Evolutionary conservation across 1,284 basidiomycete species (phyloP), one percentile per base, ranked within the genome.

Genomic region (Jaminaea rosea): DNA sequence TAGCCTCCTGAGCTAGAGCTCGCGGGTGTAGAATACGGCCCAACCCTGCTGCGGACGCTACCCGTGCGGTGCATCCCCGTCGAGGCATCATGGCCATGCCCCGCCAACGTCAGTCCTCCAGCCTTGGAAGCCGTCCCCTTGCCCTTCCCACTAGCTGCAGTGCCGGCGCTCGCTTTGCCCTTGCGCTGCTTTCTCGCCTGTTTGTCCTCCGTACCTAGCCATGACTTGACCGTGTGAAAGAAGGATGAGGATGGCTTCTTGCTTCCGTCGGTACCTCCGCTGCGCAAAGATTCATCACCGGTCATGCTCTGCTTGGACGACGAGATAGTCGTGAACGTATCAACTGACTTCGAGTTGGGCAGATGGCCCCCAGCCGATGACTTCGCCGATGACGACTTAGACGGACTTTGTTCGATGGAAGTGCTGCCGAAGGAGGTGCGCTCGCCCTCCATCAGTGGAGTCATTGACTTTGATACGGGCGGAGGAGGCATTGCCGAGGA

Each of bases 151-250:
- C 29, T 15, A 31, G 15, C 44, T 9, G 52, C 48, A 4, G 15
- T 15, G 29, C 29, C 29, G 9, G 15, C 29, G 69, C 84, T 60
- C 86, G 82, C 51, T 82, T 81, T 75, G 93, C 87, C 82, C 52
- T 83, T 82, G 74, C 92, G 87, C 70, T 87, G 87, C 76, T 93
- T 88, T 64, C 82, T 81, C 21, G 59, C 58, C 50, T 63, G 62
- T 72, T 85, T 84, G n/a, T 90, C 90, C 70, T 93, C 89, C 47
- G 86, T 77, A 46, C 81, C 87, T 9, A 88, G 88, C 51, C 91
- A 81, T 1, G 93, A 93, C 13, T 93, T 90, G 19, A 98, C 67
- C 4, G 67, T 65, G 19, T 58, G 50, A 34, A 69, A 59, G 56
- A 69, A 67, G 0, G 59, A 67, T 1, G 65, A 36, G 55, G 58